Base-by-base conservation (phyloP, 73 alveolate genomes). In the Uronychia setigera region DNA sequence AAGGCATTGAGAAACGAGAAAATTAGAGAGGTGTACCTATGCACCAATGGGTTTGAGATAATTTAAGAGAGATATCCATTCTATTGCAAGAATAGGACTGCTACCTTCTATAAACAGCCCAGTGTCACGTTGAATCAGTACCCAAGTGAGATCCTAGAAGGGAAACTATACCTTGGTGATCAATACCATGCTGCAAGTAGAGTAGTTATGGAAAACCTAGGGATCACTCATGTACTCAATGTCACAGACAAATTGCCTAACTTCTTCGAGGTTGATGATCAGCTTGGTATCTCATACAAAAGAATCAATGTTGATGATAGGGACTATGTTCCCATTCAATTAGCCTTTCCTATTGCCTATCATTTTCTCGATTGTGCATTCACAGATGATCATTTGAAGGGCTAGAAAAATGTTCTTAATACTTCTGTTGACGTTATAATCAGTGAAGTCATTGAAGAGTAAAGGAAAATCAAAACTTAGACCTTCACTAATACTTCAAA, bases 151-250 rank as follows among this genome's bases (percentile, higher is more conserved):
- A 93, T 93, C n/a, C 80, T 93, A 1, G 79, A 82, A 57, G 84
- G 86, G 31, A 81, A 87, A 83, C 85, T 93, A 1, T 93, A 93
- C 81, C 89, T 93, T 9, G 98, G 98, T 13, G 87, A 80, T 34
- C 84, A 89, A 29, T 76, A 77, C 74, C 94, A 91, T 58, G 98
- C 98, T 5, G 26, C 67, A 46, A 88, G 86, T 60, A 78, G 74
- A 27, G 85, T 74, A 9, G 87, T 80, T 26, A 31, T 93, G 25
- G 34, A 93, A 82, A 77, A 87, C 77, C 81, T 93, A 13, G 92
- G 90, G 76, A 92, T 94, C n/a, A 94, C 98, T 27, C 98, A 94
- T 74, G 85, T 94, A 9, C 77, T 94, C 31, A 94, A 94, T 86
- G 92, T 85, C 76, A 87, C 96, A 1, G 86, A 85, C 33, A 92